These are phyloP conservation scores for Sporothrix protearum DNA, from an alignment of 2,329 filamentous ascomycete species.

Conservation along the genomic window DNA sequence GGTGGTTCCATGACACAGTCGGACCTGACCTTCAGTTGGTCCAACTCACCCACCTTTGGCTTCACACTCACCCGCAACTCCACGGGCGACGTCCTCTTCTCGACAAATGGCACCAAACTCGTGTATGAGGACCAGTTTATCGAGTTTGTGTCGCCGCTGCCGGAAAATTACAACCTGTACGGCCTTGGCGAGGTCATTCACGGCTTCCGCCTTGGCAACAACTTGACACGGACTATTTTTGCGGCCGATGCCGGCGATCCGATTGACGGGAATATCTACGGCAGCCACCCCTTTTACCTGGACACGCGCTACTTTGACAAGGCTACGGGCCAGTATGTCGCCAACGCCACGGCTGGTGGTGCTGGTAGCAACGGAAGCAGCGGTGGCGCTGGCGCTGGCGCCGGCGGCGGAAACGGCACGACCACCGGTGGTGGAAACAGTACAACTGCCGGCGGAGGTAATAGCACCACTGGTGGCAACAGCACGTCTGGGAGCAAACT, in stretches of 20 bases:
- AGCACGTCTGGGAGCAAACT: too few relatives aligned
- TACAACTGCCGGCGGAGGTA: neutral
- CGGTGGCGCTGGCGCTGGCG: neutral
- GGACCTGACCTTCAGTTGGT: conserved; percentile 51
- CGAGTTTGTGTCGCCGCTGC: conserved; percentile 66
- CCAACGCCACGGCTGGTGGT: conserved; percentile 47
- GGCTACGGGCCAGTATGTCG: conserved; percentile 51
- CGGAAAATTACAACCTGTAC: conserved; percentile 67
- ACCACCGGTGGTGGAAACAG: conserved; percentile 19
- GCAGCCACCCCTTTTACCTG: conserved; percentile 61
- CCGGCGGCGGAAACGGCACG: conserved; percentile 19
- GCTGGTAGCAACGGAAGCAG: neutral
- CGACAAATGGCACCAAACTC: conserved; percentile 62
- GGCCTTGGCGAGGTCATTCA: conserved; percentile 75
- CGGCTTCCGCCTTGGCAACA: conserved; percentile 66
- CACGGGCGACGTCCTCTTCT: conserved; percentile 58
- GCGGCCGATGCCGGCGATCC: conserved; percentile 25
- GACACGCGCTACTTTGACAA: conserved; percentile 68
- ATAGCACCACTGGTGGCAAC: neutral
- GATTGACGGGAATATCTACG: conserved; percentile 61
- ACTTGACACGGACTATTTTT: conserved; percentile 55
- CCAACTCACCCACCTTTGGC: conserved; percentile 49
- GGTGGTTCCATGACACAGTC: conserved; percentile 37
- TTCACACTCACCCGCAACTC: conserved; percentile 41
- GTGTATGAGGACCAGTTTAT: conserved; percentile 78